Evolutionary conservation across 441 rosid species (phyloP).

Genomic region (Daphne laureola): DNA sequence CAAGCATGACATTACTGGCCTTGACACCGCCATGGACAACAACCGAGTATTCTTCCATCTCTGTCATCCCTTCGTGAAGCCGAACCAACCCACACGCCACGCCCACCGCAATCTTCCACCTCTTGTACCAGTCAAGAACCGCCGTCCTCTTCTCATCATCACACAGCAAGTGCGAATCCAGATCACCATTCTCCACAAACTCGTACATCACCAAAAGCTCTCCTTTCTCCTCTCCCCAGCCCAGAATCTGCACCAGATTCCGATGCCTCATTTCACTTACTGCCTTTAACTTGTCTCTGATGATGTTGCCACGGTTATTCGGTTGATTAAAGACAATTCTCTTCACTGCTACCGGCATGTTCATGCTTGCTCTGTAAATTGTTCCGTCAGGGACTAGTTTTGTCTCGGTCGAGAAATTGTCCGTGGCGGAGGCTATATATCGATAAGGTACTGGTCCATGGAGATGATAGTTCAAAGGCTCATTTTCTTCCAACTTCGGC

Average conservation of each 20-base stretch:
- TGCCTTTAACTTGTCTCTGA: slow-evolving; percentile 28
- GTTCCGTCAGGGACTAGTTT: too few species aligned
- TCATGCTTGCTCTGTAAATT: not conserved
- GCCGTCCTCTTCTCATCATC: slow-evolving; percentile 7
- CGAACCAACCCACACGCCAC: slow-evolving; percentile 26
- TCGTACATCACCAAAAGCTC: slow-evolving; percentile 37
- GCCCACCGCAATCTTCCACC: slow-evolving; percentile 21
- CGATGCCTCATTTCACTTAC: slow-evolving; percentile 37
- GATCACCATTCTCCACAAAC: slow-evolving; percentile 43
- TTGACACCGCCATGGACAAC: slow-evolving; percentile 32
- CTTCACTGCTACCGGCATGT: slow-evolving; percentile 28
- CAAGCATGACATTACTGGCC: slow-evolving; percentile 30
- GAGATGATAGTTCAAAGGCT: not conserved
- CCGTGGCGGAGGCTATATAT: too few species aligned
- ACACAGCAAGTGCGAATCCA: slow-evolving; percentile 22
- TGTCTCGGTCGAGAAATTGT: too few species aligned
- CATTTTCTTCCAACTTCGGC: slow-evolving; percentile 1
- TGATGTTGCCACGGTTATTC: slow-evolving; percentile 25
- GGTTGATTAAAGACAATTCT: slow-evolving; percentile 26
- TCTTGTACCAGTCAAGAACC: slow-evolving; percentile 17
- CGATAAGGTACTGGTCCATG: too few species aligned
- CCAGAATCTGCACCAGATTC: slow-evolving; percentile 37
- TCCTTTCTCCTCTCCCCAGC: slow-evolving; percentile 36
- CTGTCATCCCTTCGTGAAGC: slow-evolving; percentile 20
- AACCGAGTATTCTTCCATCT: slow-evolving; percentile 31